Evolutionary conservation across 1,284 basidiomycete genomes (phyloP).

Genomic region (Flammula alnicola): DNA sequence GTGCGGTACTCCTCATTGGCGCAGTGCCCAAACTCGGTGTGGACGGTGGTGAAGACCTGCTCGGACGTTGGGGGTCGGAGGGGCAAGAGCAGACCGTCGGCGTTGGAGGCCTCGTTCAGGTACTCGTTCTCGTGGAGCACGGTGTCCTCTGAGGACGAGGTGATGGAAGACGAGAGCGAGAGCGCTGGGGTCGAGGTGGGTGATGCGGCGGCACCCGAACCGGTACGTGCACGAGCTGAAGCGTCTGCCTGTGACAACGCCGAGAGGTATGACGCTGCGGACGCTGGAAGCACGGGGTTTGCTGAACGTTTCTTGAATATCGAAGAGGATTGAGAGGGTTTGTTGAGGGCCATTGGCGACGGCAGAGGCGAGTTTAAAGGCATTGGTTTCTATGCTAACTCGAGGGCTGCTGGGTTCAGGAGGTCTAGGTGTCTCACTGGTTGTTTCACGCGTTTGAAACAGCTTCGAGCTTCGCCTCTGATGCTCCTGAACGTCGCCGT

Average conservation of each 20-base stretch:
- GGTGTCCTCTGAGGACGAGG: conserved; percentile 66
- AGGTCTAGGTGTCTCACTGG: background rate
- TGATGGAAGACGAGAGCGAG: conserved; percentile 72
- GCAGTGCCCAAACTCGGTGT: conserved; percentile 89
- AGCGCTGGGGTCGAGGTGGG: conserved; percentile 65
- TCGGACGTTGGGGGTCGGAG: conserved; percentile 72
- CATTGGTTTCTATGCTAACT: no score
- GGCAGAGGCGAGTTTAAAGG: conserved; percentile 27
- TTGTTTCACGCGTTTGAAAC: no score
- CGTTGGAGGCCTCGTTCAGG: conserved; percentile 36
- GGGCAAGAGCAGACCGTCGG: conserved; percentile 62
- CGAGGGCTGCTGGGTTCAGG: no score
- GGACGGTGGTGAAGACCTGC: conserved; percentile 74
- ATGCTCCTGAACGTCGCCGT: no score
- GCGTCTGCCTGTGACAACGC: conserved; percentile 74
- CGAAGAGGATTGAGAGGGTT: conserved; percentile 63
- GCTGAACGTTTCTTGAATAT: conserved; percentile 66
- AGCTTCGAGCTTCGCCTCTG: no score
- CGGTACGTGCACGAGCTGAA: conserved; percentile 47
- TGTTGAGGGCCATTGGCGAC: conserved; percentile 46
- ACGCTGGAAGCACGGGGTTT: conserved; percentile 44
- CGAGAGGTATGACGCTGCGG: conserved; percentile 73
- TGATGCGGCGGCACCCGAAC: conserved; percentile 33
- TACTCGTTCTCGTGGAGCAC: conserved; percentile 56
- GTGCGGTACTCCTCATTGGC: conserved; percentile 72